Evolutionary conservation across 2,329 filamentous ascomycete species (phyloP), one percentile per base, ranked within the genome.

Genomic region (Exophiala mesophila): DNA sequence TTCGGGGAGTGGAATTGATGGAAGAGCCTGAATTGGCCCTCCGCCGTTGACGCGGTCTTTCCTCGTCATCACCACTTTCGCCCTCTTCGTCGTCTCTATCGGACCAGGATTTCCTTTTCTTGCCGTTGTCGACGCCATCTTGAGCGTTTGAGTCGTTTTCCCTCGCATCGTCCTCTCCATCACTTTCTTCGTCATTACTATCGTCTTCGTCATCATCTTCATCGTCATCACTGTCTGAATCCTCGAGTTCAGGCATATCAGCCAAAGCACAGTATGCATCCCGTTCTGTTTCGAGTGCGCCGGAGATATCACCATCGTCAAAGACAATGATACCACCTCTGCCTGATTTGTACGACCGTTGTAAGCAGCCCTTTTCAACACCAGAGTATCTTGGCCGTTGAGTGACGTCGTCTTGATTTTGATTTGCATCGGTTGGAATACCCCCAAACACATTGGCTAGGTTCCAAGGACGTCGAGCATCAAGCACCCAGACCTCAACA

Each of bases 301-400:
- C 85, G 54, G 90, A 85, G 37, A 98, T 89, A 62, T 98, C 92
- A 1, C 90, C 92, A 59, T 97, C 92, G 59, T 97, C 92, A 62
- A 92, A 94, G 2, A 96, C 88, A 47, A 98, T 78, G 30, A 98
- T 85, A 0, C 92, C 92, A 13, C 90, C 90, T 58, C 77, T 83
- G 20, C 87, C 85, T 4, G 85, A 80, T 51, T 78, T 82, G 61
- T 94, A 96, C 0, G 74, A 69, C 10, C 78, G 76, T 18, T 77
- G 73, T 37, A 97, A 77, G 43, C 79, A 79, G 1, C 89, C 90
- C 32, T 79, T 79, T 15, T 78, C 74, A 3, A 95, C 79, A 6
- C 89, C 88, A 8, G 65, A 59, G 5, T 78, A 77, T 49, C 74
- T 76, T 48, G 75, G 70, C 56, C 57, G 58, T 35, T 59, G 46